These are phyloP conservation scores for Kernera saxatilis DNA, from an alignment of 345 rosid genomes.

Conservation along the genomic window DNA sequence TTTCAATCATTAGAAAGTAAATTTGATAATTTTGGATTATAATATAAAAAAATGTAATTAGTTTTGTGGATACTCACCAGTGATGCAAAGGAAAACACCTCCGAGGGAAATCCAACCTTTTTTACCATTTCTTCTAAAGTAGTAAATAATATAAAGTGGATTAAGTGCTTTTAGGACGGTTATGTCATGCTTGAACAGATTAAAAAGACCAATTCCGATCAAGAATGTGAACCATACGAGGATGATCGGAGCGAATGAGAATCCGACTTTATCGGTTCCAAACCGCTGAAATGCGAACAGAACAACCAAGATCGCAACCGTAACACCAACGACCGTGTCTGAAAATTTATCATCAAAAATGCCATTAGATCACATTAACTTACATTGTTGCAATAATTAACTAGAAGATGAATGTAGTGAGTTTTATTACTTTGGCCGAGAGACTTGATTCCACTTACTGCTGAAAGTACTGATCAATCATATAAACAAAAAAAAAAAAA, in stretches of 20 bases:
- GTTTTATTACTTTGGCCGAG: constrained; percentile 58
- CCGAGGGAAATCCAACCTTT: constrained; percentile 65
- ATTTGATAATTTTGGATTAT: neutral
- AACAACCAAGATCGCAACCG: constrained; percentile 47
- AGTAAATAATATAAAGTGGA: constrained; percentile 49
- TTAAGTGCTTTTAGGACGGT: constrained; percentile 61
- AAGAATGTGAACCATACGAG: constrained; percentile 52
- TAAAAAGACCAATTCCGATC: constrained; percentile 56
- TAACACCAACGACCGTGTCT: constrained; percentile 63
- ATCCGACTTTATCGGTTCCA: constrained; percentile 77
- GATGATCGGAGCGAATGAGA: constrained; percentile 61
- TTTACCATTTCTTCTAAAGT: constrained; percentile 50
- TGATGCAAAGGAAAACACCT: constrained; percentile 62
- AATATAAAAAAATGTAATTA: neutral
- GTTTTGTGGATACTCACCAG: constrained; percentile 41
- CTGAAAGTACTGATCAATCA: constrained; percentile 63
- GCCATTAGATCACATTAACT: neutral
- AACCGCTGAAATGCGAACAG: constrained; percentile 51
- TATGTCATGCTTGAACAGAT: constrained; percentile 50
- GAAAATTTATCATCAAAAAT: neutral
- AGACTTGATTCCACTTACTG: constrained; percentile 62
- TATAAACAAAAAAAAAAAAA: no score
- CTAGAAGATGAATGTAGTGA: neutral
- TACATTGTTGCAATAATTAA: neutral
- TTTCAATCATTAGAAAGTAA: neutral